Evolutionary conservation across 2,329 filamentous ascomycete genomes (phyloP).

Genomic region (Delphinella strobiligena): DNA sequence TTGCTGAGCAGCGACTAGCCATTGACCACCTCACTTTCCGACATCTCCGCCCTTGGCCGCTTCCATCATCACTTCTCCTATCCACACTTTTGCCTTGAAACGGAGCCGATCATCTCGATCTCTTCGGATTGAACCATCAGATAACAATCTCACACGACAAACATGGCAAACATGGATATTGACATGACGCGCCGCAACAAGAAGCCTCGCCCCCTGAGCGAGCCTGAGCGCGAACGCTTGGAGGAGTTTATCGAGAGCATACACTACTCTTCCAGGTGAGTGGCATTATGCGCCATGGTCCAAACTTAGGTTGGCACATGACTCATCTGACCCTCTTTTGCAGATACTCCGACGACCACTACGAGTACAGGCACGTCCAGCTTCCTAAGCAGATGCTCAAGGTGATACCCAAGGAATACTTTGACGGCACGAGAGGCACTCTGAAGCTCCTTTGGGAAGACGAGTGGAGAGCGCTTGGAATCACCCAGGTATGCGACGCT

Average conservation of each 20-base stretch:
- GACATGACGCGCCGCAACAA: constrained; percentile 80
- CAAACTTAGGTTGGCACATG: not conserved
- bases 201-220: constrained; percentile 65
- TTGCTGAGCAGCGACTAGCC: too few species aligned
- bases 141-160: too few species aligned
- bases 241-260: constrained; percentile 90
- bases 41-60: too few species aligned
- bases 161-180: constrained; percentile 42
- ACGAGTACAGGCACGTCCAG: constrained; percentile 95
- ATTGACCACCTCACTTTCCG: too few species aligned
- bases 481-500: constrained; percentile 67
- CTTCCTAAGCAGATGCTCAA: constrained; percentile 98
- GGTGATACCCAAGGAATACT: constrained; percentile 88
- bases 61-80: constrained; percentile 3
- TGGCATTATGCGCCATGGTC: not conserved
- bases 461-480: constrained; percentile 93
- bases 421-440: constrained; percentile 78
- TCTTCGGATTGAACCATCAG: too few species aligned
- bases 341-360: constrained; percentile 87
- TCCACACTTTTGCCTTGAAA: constrained; percentile 1
- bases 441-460: constrained; percentile 96
- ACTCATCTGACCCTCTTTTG: too few species aligned
- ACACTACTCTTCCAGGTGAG: constrained; percentile 85
- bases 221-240: constrained; percentile 68
- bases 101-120: not conserved